Conservation (phyloP, 1,139 yeast genomes). For the Candida pseudoviswanathii region DNA sequence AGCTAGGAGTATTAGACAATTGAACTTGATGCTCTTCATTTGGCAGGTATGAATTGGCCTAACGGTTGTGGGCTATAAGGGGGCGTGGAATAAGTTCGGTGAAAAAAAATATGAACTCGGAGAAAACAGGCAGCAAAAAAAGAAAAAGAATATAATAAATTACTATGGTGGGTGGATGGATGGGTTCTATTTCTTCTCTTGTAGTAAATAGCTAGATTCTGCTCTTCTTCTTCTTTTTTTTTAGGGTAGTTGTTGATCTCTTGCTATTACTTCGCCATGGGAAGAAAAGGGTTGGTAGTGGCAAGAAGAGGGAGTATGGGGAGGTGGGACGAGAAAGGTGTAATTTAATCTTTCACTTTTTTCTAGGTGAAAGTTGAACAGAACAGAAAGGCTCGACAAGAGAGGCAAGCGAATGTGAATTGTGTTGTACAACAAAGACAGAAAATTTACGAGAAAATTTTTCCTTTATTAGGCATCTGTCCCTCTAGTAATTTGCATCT, state of each 20-base stretch:
- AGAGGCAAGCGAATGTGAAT: neutral
- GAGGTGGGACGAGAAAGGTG: neutral
- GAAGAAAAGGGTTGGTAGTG: neutral
- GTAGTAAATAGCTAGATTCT: too few relatives aligned
- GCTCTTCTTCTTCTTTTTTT: too few relatives aligned
- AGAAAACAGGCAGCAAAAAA: too few relatives aligned
- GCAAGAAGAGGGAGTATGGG: too few relatives aligned
- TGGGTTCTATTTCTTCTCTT: too few relatives aligned
- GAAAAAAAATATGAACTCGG: too few relatives aligned
- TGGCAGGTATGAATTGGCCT: neutral
- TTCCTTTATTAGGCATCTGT: too few relatives aligned
- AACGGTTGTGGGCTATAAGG: neutral
- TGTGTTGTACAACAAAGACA: neutral
- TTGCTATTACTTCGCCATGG: neutral
- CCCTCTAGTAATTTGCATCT: too few relatives aligned
- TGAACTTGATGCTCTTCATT: slow-evolving; percentile 3
- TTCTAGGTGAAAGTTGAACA: neutral
- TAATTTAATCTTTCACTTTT: neutral
- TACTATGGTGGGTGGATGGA: too few relatives aligned
- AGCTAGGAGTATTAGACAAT: slow-evolving; percentile 3
- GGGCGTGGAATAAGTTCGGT: neutral
- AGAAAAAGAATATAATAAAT: too few relatives aligned
- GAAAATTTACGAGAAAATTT: too few relatives aligned
- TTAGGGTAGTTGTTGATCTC: neutral
- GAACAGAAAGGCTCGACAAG: neutral